phyloP scores from a whole-genome alignment of 2,329 filamentous ascomycete genomes.

The Pseudogymnoascus sp. region DNA sequence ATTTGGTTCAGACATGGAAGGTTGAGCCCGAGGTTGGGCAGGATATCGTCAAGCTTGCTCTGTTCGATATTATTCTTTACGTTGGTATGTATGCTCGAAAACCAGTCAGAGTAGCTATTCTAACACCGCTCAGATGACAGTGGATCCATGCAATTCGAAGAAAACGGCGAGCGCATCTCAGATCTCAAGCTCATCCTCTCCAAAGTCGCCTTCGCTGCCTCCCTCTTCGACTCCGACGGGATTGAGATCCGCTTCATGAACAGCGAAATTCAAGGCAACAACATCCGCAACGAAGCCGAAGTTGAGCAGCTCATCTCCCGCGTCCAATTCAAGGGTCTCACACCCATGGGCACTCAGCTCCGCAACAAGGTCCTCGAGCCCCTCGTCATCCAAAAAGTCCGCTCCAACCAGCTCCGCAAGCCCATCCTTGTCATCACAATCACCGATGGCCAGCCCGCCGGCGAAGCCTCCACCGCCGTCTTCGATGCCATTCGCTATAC shows the following conservation, averaged over 20 bases:
- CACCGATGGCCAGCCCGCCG: slow-evolving; percentile 59
- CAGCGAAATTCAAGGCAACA: slow-evolving; percentile 44
- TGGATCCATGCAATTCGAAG: slow-evolving; percentile 63
- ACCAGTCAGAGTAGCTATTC: background rate
- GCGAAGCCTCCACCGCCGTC: slow-evolving; percentile 50
- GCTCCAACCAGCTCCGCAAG: slow-evolving; percentile 49
- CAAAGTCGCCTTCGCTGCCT: slow-evolving; percentile 56
- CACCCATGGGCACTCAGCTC: slow-evolving; percentile 58
- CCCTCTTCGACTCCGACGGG: slow-evolving; percentile 63
- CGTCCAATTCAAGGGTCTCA: slow-evolving; percentile 58
- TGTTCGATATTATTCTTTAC: slow-evolving; percentile 29
- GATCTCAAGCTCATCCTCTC: slow-evolving; percentile 58
- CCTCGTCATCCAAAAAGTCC: slow-evolving; percentile 47
- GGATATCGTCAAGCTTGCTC: slow-evolving; percentile 29
- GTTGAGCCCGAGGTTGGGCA: slow-evolving; percentile 27
- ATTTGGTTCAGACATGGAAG: slow-evolving; percentile 24
- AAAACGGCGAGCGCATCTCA: slow-evolving; percentile 58
- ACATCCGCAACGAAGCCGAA: slow-evolving; percentile 50
- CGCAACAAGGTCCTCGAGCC: slow-evolving; percentile 57
- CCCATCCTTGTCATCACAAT: slow-evolving; percentile 59
- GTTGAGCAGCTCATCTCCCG: slow-evolving; percentile 49
- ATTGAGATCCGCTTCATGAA: slow-evolving; percentile 67
- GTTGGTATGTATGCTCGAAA: slow-evolving; percentile 21
- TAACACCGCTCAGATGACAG: slow-evolving; percentile 46
- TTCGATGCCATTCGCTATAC: slow-evolving; percentile 51